A percentile compares a stretch with the other conserved stretches of the same genome.
Evolutionary conservation across 2,329 filamentous ascomycete genomes (phyloP).

Genomic region (Paraphoma chrysanthemicola): DNA sequence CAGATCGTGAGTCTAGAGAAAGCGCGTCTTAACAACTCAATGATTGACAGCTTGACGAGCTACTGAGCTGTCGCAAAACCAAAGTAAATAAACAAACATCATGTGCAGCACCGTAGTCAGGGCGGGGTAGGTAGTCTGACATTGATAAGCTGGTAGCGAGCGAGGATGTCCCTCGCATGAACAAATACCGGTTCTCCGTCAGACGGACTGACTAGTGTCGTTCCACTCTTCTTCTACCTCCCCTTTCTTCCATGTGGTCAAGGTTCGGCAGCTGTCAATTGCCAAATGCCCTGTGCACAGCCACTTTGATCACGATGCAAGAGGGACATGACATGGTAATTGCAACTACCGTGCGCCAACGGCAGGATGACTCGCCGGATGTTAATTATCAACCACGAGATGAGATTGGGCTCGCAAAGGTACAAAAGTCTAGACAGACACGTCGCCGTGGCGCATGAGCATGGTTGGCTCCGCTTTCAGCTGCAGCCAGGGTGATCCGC

Average conservation of each 20-base stretch:
- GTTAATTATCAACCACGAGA: background rate
- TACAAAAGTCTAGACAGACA: background rate
- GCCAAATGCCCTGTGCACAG: background rate
- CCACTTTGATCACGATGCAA: conserved; percentile 9
- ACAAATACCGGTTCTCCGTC: background rate
- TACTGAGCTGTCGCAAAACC: background rate
- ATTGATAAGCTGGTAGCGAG: conserved; percentile 3
- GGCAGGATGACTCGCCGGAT: conserved; percentile 1
- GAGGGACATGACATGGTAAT: background rate
- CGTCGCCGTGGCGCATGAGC: background rate
- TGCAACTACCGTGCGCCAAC: conserved; percentile 7
- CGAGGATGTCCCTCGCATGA: conserved; percentile 13
- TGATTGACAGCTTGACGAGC: no score
- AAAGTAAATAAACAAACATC: background rate
- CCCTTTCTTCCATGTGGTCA: background rate
- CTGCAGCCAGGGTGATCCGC: conserved; percentile 6
- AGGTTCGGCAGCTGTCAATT: background rate
- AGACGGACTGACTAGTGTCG: background rate
- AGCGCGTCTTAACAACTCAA: background rate
- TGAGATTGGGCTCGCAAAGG: conserved; percentile 8
- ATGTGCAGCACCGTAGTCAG: background rate
- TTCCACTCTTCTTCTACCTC: background rate
- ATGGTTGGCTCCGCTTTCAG: conserved; percentile 11
- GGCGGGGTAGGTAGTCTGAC: conserved; percentile 2
- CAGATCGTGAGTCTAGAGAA: background rate